Percentiles rank a stretch among this genome's conserved stretches.
Conservation (phyloP, 1,139 yeast species). For the Candida glucosophila region DNA sequence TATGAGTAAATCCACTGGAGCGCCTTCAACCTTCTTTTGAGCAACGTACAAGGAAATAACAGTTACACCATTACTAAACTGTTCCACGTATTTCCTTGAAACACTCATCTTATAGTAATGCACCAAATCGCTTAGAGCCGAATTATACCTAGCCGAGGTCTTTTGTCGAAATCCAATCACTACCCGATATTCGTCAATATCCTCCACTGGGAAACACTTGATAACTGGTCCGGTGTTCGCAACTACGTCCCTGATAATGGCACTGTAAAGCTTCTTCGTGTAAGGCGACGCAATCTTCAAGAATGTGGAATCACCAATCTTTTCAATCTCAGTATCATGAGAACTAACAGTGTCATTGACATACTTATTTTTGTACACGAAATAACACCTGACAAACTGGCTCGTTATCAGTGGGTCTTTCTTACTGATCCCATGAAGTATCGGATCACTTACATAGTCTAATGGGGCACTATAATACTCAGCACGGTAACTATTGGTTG, state of each 20-base stretch:
- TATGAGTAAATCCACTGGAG: constrained; percentile 62
- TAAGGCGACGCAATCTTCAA: constrained; percentile 70
- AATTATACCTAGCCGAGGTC: constrained; percentile 78
- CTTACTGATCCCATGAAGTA: constrained; percentile 33
- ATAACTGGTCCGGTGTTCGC: constrained; percentile 88
- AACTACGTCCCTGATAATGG: constrained; percentile 62
- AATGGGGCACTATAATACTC: constrained; percentile 77
- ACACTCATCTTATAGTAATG: constrained; percentile 82
- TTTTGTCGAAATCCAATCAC: constrained; percentile 84
- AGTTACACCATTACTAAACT: constrained; percentile 82
- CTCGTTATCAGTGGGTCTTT: constrained; percentile 21
- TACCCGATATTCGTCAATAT: constrained; percentile 72
- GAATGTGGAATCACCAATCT: constrained; percentile 75
- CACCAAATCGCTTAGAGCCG: constrained; percentile 82
- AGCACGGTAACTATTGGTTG: constrained; percentile 49
- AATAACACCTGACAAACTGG: constrained; percentile 69
- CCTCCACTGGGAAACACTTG: constrained; percentile 75
- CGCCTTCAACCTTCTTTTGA: constrained; percentile 37
- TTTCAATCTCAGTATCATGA: constrained; percentile 31
- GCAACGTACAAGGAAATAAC: constrained; percentile 80
- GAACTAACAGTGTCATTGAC: constrained; percentile 21
- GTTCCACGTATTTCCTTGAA: constrained; percentile 89
- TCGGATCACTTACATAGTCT: constrained; percentile 38
- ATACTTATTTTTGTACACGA: constrained; percentile 76
- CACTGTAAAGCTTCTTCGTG: constrained; percentile 70